A percentile compares a stretch with the other conserved stretches of the same genome.
Evolutionary conservation across 2,329 filamentous ascomycete genomes (phyloP).

Genomic region (Ophiostoma triangulosporum): DNA sequence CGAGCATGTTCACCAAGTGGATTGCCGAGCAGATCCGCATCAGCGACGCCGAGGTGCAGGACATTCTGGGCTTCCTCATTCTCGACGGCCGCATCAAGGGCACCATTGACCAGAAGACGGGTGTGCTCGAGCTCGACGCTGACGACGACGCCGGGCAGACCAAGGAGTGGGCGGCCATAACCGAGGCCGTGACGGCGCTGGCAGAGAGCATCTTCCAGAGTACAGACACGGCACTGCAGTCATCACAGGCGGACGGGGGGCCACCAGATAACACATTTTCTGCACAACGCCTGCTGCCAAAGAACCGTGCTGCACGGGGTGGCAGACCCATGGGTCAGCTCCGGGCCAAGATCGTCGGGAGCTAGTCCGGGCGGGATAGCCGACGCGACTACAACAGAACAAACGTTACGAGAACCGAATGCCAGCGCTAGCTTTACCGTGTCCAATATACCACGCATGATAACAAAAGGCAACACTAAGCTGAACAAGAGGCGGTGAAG

Average conservation of each 20-base stretch:
- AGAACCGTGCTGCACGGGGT: too few relatives aligned
- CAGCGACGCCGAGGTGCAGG: constrained; percentile 71
- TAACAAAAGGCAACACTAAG: too few relatives aligned
- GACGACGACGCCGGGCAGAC: constrained; percentile 59
- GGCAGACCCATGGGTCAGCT: too few relatives aligned
- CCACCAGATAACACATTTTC: neutral
- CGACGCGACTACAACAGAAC: neutral
- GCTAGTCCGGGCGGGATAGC: too few relatives aligned
- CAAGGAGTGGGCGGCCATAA: constrained; percentile 50
- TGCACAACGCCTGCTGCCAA: neutral
- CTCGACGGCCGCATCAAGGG: constrained; percentile 77
- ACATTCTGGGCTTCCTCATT: constrained; percentile 91
- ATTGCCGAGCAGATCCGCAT: constrained; percentile 84
- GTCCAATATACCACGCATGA: too few relatives aligned
- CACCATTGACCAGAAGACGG: constrained; percentile 77
- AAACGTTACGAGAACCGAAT: neutral
- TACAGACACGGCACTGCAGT: constrained; percentile 49
- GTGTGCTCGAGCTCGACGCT: constrained; percentile 66
- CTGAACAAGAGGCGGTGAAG: neutral
- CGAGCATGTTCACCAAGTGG: constrained; percentile 75
- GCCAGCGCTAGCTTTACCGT: neutral
- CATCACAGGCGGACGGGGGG: neutral
- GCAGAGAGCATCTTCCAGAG: constrained; percentile 64
- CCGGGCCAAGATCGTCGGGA: too few relatives aligned
- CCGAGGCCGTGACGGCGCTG: constrained; percentile 52